A percentile compares a stretch with the other conserved stretches of the same genome.
Conservation (phyloP, 1,139 yeast species). For the Groenewaldozyma auringiensis region DNA sequence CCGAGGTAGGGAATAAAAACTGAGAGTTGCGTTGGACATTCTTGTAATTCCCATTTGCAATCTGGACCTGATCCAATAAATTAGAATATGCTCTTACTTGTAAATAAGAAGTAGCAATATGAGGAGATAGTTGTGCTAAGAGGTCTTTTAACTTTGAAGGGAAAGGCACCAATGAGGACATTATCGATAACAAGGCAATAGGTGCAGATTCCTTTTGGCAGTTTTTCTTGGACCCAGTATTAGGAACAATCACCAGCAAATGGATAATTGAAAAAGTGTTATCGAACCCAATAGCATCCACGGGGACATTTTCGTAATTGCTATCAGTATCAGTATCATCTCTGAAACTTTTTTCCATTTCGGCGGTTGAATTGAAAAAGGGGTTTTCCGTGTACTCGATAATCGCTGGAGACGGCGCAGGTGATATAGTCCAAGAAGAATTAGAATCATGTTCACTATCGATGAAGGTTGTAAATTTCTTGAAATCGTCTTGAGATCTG, state of each 20-base stretch:
- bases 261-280: conserved; percentile 29
- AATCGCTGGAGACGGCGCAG: conserved; percentile 32
- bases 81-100: conserved; percentile 28
- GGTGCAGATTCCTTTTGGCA: conserved; percentile 15
- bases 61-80: conserved; percentile 17
- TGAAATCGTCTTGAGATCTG: conserved; percentile 5
- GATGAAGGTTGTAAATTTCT: conserved; percentile 5
- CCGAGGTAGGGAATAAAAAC: background rate
- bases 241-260: conserved; percentile 25
- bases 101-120: conserved; percentile 27
- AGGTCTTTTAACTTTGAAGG: conserved; percentile 24
- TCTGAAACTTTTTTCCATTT: conserved; percentile 11
- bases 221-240: conserved; percentile 9
- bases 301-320: conserved; percentile 10
- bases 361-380: conserved; percentile 19
- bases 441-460: conserved; percentile 28
- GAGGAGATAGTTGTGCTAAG: conserved; percentile 27
- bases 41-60: background rate
- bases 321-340: conserved; percentile 16
- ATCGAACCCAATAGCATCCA: conserved; percentile 26
- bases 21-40: background rate
- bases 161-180: conserved; percentile 30
- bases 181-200: conserved; percentile 28
- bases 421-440: conserved; percentile 30
- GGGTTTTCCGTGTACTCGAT: conserved; percentile 24